Conservation (phyloP, 108 stramenopile genomes). For the Chaetoceros tenuissimus region DNA sequence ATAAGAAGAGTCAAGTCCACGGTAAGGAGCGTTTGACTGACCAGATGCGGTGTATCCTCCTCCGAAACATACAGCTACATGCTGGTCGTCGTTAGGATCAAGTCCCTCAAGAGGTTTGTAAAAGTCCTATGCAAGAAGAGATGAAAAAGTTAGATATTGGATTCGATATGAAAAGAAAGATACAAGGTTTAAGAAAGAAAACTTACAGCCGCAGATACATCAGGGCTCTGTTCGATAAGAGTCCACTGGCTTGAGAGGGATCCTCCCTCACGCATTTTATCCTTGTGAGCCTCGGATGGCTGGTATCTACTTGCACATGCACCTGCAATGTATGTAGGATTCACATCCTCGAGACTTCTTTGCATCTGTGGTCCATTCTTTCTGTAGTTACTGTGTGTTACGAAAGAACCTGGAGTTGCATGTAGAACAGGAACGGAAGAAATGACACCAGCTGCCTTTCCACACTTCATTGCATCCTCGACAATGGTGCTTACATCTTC, state of each 20-base stretch:
- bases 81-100: slow-evolving; percentile 45
- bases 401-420: slow-evolving; percentile 51
- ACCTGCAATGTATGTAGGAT: slow-evolving; percentile 35
- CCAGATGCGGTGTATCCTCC: slow-evolving; percentile 18
- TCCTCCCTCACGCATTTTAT: slow-evolving; percentile 28
- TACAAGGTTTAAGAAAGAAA: neutral
- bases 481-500: slow-evolving; percentile 35
- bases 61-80: slow-evolving; percentile 40
- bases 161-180: too few relatives aligned
- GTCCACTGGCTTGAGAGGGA: slow-evolving; percentile 26
- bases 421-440: slow-evolving; percentile 47
- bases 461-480: slow-evolving; percentile 44
- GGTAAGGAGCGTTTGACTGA: slow-evolving; percentile 31
- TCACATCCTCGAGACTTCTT: slow-evolving; percentile 16
- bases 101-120: slow-evolving; percentile 18
- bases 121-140: slow-evolving; percentile 12
- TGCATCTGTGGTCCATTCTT: slow-evolving; percentile 19
- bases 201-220: slow-evolving; percentile 24
- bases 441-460: slow-evolving; percentile 44
- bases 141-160: neutral
- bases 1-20: slow-evolving; percentile 34
- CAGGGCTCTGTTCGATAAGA: slow-evolving; percentile 27
- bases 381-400: slow-evolving; percentile 35
- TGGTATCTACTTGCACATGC: slow-evolving; percentile 21
- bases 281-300: slow-evolving; percentile 19